Conservation (phyloP, 495 filamentous ascomycete species). For the Bacidia rubella region DNA sequence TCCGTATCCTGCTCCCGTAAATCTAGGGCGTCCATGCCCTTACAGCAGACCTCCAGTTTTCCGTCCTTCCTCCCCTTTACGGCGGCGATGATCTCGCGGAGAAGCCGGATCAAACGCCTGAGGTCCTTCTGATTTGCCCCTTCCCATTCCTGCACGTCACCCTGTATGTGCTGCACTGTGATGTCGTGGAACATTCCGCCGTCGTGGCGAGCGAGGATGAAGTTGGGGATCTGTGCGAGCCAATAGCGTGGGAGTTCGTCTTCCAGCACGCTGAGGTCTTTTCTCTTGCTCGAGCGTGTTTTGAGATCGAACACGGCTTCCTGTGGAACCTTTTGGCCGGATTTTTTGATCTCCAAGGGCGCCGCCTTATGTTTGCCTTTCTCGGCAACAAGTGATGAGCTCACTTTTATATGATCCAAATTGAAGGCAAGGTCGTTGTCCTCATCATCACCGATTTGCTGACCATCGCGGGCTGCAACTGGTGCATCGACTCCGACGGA, state of each 20-base stretch:
- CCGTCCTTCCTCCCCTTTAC: slow-evolving; percentile 18
- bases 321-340: slow-evolving; percentile 1
- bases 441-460: neutral
- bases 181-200: slow-evolving; percentile 8
- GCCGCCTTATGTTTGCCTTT: neutral
- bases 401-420: neutral
- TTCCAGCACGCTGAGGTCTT: slow-evolving; percentile 3
- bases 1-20: slow-evolving; percentile 27
- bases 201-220: slow-evolving; percentile 11
- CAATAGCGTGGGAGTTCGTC: slow-evolving; percentile 11
- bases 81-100: slow-evolving; percentile 14
- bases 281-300: slow-evolving; percentile 33
- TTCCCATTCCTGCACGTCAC: slow-evolving; percentile 25
- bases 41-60: slow-evolving; percentile 32
- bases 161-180: slow-evolving; percentile 28
- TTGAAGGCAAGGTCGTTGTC: slow-evolving; percentile 9
- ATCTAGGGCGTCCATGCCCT: slow-evolving; percentile 26
- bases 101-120: slow-evolving; percentile 3
- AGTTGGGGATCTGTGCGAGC: slow-evolving; percentile 7
- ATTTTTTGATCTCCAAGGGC: neutral
- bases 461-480: neutral
- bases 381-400: neutral
- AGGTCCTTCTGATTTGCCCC: slow-evolving; percentile 2
- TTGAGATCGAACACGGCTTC: slow-evolving; percentile 44
- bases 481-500: neutral